Base-by-base conservation (phyloP, 768 basidiomycete species). In the Podaxis mareebaensis region DNA sequence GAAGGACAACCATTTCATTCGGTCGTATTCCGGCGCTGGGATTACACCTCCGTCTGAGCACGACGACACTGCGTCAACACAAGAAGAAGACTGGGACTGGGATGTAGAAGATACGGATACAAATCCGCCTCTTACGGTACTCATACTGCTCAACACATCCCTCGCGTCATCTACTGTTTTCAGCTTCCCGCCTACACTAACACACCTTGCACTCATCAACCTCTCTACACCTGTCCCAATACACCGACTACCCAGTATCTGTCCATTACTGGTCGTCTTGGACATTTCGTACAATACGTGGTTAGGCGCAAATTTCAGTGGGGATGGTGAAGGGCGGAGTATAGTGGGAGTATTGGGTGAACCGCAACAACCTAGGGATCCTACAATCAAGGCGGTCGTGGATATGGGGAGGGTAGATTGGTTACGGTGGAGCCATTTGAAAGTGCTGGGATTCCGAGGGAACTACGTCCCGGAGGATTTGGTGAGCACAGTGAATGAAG, bases 281-380 rank as follows among this genome's bases (percentile, higher is more conserved):
- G 90, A 92, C 69, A 71, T 92, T 53, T 92, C 91, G 0, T 90
- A 82, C 70, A 92, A 91, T 61, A 46, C 61, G 1, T 83, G 82
- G 82, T 69, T 83, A 11, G 69, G 66, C 13, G 28, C 61, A 20
- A 49, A 26, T 26, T 63, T 57, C 15, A 51, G 22, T 40, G 1
- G 42, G n/a, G 49, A 42, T 15, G 46, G 38, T n/a, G 26, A 61
- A 26, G 40, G 56, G 7, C 56, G 15, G 3, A 40, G 7, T 26
- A 22, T 26, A 17, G 40, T 30, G 13, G 61, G 61, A 6, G 17
- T 36, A 28, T 24, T 63, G 24, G 55, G 55, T 8, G 54, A 57
- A 30, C 61, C 61, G 24, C 61, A 57, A 40, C 61, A 24, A 28
- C 54, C 61, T 15, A 49, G 33, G 20, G 64, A 68, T 11, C 65